A percentile compares a stretch with the other conserved stretches of the same genome.
Conservation (phyloP, 371 early-diverging fungal species). For the Lichtheimia corymbifera region DNA sequence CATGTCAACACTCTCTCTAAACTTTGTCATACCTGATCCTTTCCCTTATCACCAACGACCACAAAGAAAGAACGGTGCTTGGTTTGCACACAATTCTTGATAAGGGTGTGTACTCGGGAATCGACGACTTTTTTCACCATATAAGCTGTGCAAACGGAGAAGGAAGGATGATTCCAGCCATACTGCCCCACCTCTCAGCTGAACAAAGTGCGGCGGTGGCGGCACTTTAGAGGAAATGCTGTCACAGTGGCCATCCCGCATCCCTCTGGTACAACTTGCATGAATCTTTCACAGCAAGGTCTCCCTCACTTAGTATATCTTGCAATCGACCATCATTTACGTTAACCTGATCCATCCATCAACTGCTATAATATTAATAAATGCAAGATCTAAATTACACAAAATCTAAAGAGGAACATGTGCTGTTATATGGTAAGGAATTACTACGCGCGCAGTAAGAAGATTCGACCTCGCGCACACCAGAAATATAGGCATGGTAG, state of each 20-base stretch:
- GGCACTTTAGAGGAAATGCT: constrained; percentile 1
- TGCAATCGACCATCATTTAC: neutral
- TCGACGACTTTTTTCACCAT: constrained; percentile 93
- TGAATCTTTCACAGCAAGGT: neutral
- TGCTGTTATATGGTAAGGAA: too few relatives aligned
- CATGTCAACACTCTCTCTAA: neutral
- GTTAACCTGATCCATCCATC: too few relatives aligned
- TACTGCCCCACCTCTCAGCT: neutral
- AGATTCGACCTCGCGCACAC: too few relatives aligned
- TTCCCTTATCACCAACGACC: constrained; percentile 94
- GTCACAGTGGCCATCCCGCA: neutral
- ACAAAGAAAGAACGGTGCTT: constrained; percentile 97
- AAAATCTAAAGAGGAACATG: too few relatives aligned
- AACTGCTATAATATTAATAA: neutral
- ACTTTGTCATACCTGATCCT: constrained; percentile 77
- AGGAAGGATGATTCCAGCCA: neutral
- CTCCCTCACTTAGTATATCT: neutral
- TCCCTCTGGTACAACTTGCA: neutral
- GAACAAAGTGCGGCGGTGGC: neutral
- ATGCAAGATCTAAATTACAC: neutral
- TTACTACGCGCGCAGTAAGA: too few relatives aligned
- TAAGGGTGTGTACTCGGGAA: constrained; percentile 89
- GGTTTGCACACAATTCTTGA: constrained; percentile 88
- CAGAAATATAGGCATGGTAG: too few relatives aligned
- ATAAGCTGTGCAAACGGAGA: neutral